These are phyloP conservation scores for Sporopachydermia quercuum DNA, from an alignment of 805 yeast species.

Conservation along the genomic window DNA sequence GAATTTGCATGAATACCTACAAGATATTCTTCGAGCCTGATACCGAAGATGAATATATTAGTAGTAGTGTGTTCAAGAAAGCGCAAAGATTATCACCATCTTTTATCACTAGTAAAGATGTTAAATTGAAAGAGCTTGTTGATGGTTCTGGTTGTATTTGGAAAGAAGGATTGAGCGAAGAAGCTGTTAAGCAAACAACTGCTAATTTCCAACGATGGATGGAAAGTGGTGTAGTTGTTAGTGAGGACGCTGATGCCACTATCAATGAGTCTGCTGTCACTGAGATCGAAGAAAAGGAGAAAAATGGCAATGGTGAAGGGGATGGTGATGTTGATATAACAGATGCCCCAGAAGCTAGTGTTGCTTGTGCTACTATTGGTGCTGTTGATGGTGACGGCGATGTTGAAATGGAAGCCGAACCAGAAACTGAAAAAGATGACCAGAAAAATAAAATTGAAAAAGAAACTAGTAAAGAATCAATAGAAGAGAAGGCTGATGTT, in stretches of 20 bases:
- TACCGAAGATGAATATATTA: conserved; percentile 65
- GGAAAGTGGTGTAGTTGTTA: conserved; percentile 9
- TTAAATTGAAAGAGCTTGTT: conserved; percentile 23
- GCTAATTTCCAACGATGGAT: conserved; percentile 12
- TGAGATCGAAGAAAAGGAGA: conserved; percentile 6
- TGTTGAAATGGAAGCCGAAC: no score
- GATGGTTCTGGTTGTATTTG: conserved; percentile 41
- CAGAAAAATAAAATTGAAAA: no score
- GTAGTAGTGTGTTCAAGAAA: conserved; percentile 34
- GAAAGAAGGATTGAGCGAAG: conserved; percentile 31
- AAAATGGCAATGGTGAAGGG: conserved; percentile 6
- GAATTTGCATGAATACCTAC: conserved; percentile 65
- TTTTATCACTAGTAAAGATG: conserved; percentile 7
- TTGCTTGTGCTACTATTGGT: not conserved
- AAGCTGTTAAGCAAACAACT: conserved; percentile 17
- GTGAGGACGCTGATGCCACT: conserved; percentile 9
- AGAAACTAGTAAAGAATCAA: no score
- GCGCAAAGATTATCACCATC: conserved; percentile 4
- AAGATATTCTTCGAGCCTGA: conserved; percentile 67
- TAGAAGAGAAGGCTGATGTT: no score
- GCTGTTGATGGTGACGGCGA: no score
- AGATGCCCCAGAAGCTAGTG: no score
- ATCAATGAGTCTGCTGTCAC: conserved; percentile 4
- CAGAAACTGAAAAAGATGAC: no score
- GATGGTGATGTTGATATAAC: no score